Percentiles rank a stretch among this genome's conserved stretches.
These are phyloP conservation scores for Thymus mandschuricus DNA, from an alignment of 257 asterid genomes.

Conservation along the genomic window DNA sequence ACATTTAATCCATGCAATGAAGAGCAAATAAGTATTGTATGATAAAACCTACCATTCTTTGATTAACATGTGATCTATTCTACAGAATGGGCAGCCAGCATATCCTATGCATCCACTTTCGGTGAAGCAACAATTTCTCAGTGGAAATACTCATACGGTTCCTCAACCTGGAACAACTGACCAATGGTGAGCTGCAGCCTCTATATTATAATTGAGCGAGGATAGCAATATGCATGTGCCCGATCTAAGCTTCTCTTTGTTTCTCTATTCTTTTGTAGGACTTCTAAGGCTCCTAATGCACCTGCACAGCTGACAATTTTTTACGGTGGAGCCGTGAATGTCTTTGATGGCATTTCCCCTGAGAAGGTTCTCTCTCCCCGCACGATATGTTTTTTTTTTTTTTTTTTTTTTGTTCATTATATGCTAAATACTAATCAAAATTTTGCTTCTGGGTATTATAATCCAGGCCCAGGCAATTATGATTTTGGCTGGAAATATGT, in stretches of 20 bases:
- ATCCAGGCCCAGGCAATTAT: constrained; percentile 85
- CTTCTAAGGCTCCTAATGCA: constrained; percentile 41
- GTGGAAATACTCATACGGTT: constrained; percentile 52
- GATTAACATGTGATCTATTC: constrained; percentile 29
- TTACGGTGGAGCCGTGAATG: constrained; percentile 71
- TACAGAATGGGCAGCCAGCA: constrained; percentile 37
- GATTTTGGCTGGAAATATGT: constrained; percentile 66
- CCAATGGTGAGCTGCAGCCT: constrained; percentile 48
- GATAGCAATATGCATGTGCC: not conserved
- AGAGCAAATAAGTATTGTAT: not conserved
- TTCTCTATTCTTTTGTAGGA: constrained; percentile 39
- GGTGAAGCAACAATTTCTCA: constrained; percentile 49
- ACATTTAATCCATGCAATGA: constrained; percentile 25
- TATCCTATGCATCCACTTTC: constrained; percentile 41
- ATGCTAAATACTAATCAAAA: not conserved
- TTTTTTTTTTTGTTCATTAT: not conserved
- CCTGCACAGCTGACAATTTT: constrained; percentile 77
- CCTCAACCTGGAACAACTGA: constrained; percentile 49
- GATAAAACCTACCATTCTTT: constrained; percentile 6
- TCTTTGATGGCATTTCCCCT: constrained; percentile 72
- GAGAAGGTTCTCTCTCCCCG: constrained; percentile 59
- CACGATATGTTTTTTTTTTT: not conserved
- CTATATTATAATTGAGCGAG: not conserved
- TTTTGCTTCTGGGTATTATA: not conserved
- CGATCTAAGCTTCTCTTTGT: not conserved